Conservation (phyloP, 225 moss, liverwort and hornwort genomes). For the Thuidium tamariscinum region DNA sequence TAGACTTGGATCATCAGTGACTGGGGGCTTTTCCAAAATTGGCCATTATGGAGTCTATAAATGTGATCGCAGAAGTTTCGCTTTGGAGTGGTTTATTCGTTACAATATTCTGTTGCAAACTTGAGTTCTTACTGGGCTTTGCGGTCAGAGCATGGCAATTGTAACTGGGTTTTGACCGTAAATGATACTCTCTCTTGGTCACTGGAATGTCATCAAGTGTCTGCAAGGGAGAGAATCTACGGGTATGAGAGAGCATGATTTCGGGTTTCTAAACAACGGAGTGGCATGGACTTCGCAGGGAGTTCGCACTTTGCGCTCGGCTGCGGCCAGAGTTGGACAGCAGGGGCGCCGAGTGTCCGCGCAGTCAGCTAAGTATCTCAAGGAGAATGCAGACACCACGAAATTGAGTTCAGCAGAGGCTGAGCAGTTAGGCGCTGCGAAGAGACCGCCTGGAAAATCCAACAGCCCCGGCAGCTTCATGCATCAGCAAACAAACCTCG, state of each 20-base stretch:
- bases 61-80: background rate
- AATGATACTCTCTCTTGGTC: background rate
- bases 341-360: slow-evolving; percentile 13
- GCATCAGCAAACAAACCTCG: slow-evolving; percentile 33
- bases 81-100: background rate
- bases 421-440: slow-evolving; percentile 25
- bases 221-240: background rate
- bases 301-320: slow-evolving; percentile 18
- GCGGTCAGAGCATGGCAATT: background rate
- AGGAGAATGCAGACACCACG: slow-evolving; percentile 46
- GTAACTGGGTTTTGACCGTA: background rate
- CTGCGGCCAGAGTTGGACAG: slow-evolving; percentile 2
- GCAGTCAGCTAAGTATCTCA: slow-evolving; percentile 18
- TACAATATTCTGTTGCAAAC: background rate
- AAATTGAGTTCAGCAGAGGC: slow-evolving; percentile 33
- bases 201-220: background rate
- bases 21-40: background rate
- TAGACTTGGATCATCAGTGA: background rate
- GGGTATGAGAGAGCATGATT: background rate
- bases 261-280: background rate
- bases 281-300: slow-evolving; percentile 7
- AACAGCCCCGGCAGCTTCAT: slow-evolving; percentile 18
- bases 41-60: background rate
- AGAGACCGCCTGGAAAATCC: slow-evolving; percentile 18
- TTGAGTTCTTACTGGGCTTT: background rate